Percentiles rank a stretch among this genome's conserved stretches.
phyloP scores from a whole-genome alignment of 805 yeast species.

The Candida tibetensis region DNA sequence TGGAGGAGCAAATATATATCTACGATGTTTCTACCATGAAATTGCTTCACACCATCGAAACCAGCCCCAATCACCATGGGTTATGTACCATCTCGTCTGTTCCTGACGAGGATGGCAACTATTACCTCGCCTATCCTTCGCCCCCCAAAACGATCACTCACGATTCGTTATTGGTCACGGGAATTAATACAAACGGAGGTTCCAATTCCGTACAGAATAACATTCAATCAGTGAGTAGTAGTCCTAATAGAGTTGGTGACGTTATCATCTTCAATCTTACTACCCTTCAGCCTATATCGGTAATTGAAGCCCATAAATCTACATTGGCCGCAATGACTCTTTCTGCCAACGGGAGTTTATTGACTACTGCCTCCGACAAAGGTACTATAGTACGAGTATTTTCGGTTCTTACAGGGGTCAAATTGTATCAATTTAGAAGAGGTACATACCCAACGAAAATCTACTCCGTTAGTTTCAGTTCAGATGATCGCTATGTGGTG shows the following conservation, averaged over 20 bases:
- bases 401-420: conserved; percentile 59
- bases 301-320: conserved; percentile 83
- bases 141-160: conserved; percentile 59
- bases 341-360: conserved; percentile 69
- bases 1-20: conserved; percentile 44
- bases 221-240: conserved; percentile 38
- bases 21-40: conserved; percentile 42
- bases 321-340: conserved; percentile 66
- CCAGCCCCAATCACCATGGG: conserved; percentile 47
- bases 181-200: conserved; percentile 42
- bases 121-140: conserved; percentile 69
- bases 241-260: conserved; percentile 56
- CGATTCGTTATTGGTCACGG: conserved; percentile 40
- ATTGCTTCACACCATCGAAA: conserved; percentile 43
- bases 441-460: conserved; percentile 85
- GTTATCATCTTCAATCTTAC: conserved; percentile 78
- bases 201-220: conserved; percentile 36
- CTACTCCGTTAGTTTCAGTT: conserved; percentile 71
- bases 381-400: conserved; percentile 90
- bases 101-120: conserved; percentile 34
- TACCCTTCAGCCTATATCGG: conserved; percentile 70
- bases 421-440: conserved; percentile 71
- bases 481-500: conserved; percentile 65
- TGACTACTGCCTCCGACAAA: conserved; percentile 86
- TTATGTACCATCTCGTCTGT: conserved; percentile 57